Base-by-base conservation (phyloP, 345 rosid genomes). In the Populus davidiana region DNA sequence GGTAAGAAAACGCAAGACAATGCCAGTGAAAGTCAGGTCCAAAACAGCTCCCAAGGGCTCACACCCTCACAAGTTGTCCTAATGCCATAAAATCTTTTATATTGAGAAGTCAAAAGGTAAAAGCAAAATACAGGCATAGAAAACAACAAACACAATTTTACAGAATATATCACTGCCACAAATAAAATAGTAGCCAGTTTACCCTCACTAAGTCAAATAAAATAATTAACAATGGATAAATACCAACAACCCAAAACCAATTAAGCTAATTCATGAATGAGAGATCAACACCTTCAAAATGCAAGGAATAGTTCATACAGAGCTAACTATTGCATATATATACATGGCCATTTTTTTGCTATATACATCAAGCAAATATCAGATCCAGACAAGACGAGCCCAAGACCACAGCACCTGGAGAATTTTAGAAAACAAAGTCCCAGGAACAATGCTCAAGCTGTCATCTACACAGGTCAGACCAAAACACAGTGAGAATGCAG, bases 371-470 rank as follows among this genome's bases (percentile, higher is more conserved):
- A 36, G 64, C 67, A 31, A 38, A 70, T 36, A 70, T 74, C 67
- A 54, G 70, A 69, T 63, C 75, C 41, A 69, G 54, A 76, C 52
- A 69, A 70, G 14, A 80, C 23, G 74, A 75, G 70, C 49, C 66
- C 21, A 23, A 72, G 71, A 75, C 66, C 62, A 74, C 56, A 83
- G 79, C 83, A 79, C 85, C 86, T 73, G 66, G 77, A 76, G 79
- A 81, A 81, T 49, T 41, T 74, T 71, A 83, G 77, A 80, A 81
- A 79, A 79, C 62, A 62, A 85, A 39, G 80, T 75, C 83, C 81
- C 74, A 49, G 74, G 77, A 80, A 73, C 69, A 71, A 72, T 70
- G 75, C 82, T 68, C 80, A 83, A 78, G 87, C 86, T 83, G 88
- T 79, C 85, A 81, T 78, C 72, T 74, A 86, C 75, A 62, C 20